These are phyloP conservation scores for Podospora didyma DNA, from an alignment of 495 filamentous ascomycete species.

Conservation along the genomic window DNA sequence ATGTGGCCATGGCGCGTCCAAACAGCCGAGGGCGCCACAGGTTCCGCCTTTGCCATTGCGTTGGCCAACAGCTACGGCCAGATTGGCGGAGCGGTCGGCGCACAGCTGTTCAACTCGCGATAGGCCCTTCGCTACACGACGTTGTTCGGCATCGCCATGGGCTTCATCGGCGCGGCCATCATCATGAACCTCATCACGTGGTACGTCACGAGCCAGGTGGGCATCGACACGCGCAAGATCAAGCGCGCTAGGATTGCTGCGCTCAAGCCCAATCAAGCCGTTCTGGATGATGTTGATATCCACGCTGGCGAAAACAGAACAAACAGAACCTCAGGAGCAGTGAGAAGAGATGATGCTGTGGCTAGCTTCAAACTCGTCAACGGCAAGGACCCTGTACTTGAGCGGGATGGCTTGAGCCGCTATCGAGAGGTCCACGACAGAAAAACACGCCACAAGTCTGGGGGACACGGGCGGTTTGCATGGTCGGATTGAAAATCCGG, in stretches of 20 bases:
- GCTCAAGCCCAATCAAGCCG: conserved; percentile 32
- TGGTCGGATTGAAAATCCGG: too few relatives aligned
- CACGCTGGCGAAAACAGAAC: background rate
- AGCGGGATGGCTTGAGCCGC: too few relatives aligned
- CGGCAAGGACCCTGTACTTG: too few relatives aligned
- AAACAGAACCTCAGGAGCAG: too few relatives aligned
- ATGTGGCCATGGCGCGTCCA: conserved; percentile 46
- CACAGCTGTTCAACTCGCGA: conserved; percentile 31
- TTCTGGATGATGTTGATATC: conserved; percentile 38
- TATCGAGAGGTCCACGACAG: too few relatives aligned
- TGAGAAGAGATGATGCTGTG: too few relatives aligned
- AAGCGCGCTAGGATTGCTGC: conserved; percentile 40
- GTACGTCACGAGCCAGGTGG: conserved; percentile 32
- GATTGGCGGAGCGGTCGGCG: conserved; percentile 33
- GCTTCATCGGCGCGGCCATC: conserved; percentile 26
- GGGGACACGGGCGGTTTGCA: too few relatives aligned
- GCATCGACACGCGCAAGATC: conserved; percentile 37
- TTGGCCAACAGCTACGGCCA: conserved; percentile 42
- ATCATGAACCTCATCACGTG: conserved; percentile 26
- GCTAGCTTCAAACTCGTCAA: too few relatives aligned
- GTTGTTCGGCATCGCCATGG: conserved; percentile 30
- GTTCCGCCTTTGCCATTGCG: conserved; percentile 41
- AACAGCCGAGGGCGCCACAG: conserved; percentile 38
- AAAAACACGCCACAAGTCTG: too few relatives aligned
- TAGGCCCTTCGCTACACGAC: conserved; percentile 30